These are phyloP conservation scores for Thyridium curvatum DNA, from an alignment of 2,329 filamentous ascomycete genomes.

Conservation along the genomic window DNA sequence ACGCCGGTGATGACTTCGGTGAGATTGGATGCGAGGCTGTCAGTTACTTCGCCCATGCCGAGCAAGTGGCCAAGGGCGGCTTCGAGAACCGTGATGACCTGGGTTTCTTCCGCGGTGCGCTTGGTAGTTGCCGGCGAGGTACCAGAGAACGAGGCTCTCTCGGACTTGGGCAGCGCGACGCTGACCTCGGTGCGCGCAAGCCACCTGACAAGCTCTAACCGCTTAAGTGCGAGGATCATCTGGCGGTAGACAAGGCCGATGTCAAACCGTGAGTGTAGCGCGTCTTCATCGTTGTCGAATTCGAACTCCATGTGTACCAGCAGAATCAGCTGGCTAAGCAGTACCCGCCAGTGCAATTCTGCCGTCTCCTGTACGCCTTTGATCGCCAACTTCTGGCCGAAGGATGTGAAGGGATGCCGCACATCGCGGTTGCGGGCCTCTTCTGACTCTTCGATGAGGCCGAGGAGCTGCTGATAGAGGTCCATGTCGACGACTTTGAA, in stretches of 20 bases:
- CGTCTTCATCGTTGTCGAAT: conserved; percentile 66
- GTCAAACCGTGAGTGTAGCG: conserved; percentile 51
- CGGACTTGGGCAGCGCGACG: conserved; percentile 36
- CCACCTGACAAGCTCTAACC: conserved; percentile 70
- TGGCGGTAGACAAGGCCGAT: conserved; percentile 65
- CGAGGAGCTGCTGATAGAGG: conserved; percentile 47
- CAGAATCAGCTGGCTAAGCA: conserved; percentile 77
- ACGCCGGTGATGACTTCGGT: conserved; percentile 62
- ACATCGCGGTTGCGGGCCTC: conserved; percentile 39
- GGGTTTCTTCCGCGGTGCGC: conserved; percentile 37
- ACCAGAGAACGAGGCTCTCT: conserved; percentile 22
- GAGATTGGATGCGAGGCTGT: conserved; percentile 51
- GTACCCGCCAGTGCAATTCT: conserved; percentile 63
- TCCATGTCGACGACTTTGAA: conserved; percentile 51
- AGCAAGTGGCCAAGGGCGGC: conserved; percentile 58
- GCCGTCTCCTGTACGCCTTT: conserved; percentile 75
- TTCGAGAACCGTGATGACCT: conserved; percentile 52
- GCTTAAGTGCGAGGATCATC: conserved; percentile 63
- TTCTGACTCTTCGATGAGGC: conserved; percentile 36
- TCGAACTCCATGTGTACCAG: conserved; percentile 83
- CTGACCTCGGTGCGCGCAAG: conserved; percentile 54
- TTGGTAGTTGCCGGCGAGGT: conserved; percentile 23
- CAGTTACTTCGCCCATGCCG: conserved; percentile 50
- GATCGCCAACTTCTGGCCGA: conserved; percentile 70
- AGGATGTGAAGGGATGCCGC: conserved; percentile 57